phyloP scores from a whole-genome alignment of 768 basidiomycete genomes.

The Vararia minispora region DNA sequence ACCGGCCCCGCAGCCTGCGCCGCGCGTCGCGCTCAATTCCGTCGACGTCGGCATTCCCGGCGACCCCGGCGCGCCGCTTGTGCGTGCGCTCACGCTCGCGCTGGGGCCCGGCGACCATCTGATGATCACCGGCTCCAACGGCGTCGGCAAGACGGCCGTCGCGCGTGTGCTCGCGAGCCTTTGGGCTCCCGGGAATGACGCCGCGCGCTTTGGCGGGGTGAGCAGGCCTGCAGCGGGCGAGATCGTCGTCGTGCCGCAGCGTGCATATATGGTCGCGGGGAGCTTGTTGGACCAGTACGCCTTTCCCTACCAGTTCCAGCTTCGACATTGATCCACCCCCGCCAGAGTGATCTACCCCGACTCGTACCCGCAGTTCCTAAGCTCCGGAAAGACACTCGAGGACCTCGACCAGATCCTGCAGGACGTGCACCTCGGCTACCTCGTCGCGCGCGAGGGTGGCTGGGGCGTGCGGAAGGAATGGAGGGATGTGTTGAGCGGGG shows the following conservation, averaged over 20 bases:
- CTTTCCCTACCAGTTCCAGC: not conserved
- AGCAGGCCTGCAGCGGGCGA: slow-evolving; percentile 19
- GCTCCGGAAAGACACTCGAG: slow-evolving; percentile 45
- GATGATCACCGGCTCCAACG: slow-evolving; percentile 90
- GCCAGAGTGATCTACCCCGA: slow-evolving; percentile 78
- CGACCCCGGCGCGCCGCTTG: slow-evolving; percentile 28
- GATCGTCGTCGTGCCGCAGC: slow-evolving; percentile 83
- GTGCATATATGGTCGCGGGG: slow-evolving; percentile 86
- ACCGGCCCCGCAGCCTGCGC: slow-evolving; percentile 22
- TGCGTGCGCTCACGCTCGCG: slow-evolving; percentile 54
- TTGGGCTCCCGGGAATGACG: slow-evolving; percentile 52
- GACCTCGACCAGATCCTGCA: slow-evolving; percentile 72
- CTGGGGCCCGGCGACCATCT: slow-evolving; percentile 72
- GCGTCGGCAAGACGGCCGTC: slow-evolving; percentile 84
- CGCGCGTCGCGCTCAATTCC: slow-evolving; percentile 49
- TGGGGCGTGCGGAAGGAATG: slow-evolving; percentile 89
- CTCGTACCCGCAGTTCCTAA: slow-evolving; percentile 62
- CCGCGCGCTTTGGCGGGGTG: slow-evolving; percentile 20
- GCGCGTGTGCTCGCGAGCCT: slow-evolving; percentile 83
- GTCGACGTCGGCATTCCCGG: slow-evolving; percentile 60
- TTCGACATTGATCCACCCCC: too few species aligned
- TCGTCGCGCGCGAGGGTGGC: slow-evolving; percentile 82
- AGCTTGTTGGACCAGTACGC: slow-evolving; percentile 75
- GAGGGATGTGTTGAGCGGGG: slow-evolving; percentile 92
- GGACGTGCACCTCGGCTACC: slow-evolving; percentile 73